phyloP scores from a whole-genome alignment of 257 asterid genomes.

The Ajuga chamaepitys region DNA sequence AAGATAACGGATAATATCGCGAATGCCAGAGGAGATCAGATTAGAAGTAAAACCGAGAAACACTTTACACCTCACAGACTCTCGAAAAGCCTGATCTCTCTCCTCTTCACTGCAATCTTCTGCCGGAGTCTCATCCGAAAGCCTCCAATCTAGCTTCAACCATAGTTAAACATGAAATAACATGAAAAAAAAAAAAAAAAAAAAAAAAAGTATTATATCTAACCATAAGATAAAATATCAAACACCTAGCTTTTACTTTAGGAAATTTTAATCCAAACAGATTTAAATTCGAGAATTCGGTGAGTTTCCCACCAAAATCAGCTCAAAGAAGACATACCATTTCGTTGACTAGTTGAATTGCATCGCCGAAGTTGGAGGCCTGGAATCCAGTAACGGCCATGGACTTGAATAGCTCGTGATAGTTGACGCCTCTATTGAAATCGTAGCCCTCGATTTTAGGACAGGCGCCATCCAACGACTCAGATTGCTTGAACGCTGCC shows the following conservation, averaged over 20 bases:
- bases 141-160: slow-evolving; percentile 95
- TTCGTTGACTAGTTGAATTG: slow-evolving; percentile 66
- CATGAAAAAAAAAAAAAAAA: slow-evolving; percentile 2
- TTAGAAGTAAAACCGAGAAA: slow-evolving; percentile 93
- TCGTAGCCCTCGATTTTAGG: slow-evolving; percentile 72
- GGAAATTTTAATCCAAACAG: neutral
- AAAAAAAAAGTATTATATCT: neutral
- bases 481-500: slow-evolving; percentile 63
- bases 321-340: slow-evolving; percentile 43
- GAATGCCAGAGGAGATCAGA: slow-evolving; percentile 82
- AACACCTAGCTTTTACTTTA: neutral
- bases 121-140: slow-evolving; percentile 53
- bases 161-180: slow-evolving; percentile 11
- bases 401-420: slow-evolving; percentile 56
- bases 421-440: slow-evolving; percentile 76
- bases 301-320: neutral
- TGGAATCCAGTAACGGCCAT: slow-evolving; percentile 81
- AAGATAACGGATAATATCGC: slow-evolving; percentile 75
- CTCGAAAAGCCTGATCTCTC: slow-evolving; percentile 46
- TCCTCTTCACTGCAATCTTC: slow-evolving; percentile 74
- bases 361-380: slow-evolving; percentile 95
- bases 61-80: slow-evolving; percentile 69
- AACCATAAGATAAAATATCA: no score
- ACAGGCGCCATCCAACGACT: slow-evolving; percentile 42
- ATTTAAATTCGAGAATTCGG: neutral